Conservation (phyloP, 2,329 filamentous ascomycete genomes). For the Chaetomiaceae sp. region DNA sequence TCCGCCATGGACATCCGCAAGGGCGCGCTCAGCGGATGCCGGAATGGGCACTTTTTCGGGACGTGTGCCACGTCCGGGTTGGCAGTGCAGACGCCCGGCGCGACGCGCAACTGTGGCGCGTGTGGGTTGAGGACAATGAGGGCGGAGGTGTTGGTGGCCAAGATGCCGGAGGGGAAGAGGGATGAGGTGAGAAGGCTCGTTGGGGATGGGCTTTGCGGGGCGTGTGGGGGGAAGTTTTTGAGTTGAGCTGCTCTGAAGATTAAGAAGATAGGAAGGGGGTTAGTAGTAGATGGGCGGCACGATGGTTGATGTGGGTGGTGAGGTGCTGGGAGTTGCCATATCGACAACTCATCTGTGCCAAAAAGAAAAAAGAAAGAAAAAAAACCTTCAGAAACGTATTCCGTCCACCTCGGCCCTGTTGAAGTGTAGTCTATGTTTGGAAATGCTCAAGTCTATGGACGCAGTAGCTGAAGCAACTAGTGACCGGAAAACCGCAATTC, state of each 20-base stretch:
- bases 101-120: constrained; percentile 52
- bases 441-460: too few species aligned
- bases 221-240: constrained; percentile 37
- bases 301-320: not conserved
- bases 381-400: too few species aligned
- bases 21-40: constrained; percentile 29
- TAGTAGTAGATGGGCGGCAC: too few species aligned
- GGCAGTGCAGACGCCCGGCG: constrained; percentile 50
- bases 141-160: constrained; percentile 37
- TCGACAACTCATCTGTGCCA: too few species aligned
- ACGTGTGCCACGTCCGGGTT: constrained; percentile 50
- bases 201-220: constrained; percentile 30
- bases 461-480: too few species aligned
- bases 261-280: not conserved
- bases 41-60: constrained; percentile 38
- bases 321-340: too few species aligned
- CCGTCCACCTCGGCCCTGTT: too few species aligned
- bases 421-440: not conserved
- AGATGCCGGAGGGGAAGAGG: constrained; percentile 26
- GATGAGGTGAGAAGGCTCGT: constrained; percentile 21
- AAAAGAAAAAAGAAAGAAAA: too few species aligned
- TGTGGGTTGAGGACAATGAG: constrained; percentile 50
- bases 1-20: constrained; percentile 28
- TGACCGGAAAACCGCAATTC: not conserved
- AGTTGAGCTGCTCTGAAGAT: constrained; percentile 21